Percentiles rank a stretch among this genome's conserved stretches.
These are phyloP conservation scores for Sclerotinia trifoliorum DNA, from an alignment of 2,329 filamentous ascomycete species.

Conservation along the genomic window DNA sequence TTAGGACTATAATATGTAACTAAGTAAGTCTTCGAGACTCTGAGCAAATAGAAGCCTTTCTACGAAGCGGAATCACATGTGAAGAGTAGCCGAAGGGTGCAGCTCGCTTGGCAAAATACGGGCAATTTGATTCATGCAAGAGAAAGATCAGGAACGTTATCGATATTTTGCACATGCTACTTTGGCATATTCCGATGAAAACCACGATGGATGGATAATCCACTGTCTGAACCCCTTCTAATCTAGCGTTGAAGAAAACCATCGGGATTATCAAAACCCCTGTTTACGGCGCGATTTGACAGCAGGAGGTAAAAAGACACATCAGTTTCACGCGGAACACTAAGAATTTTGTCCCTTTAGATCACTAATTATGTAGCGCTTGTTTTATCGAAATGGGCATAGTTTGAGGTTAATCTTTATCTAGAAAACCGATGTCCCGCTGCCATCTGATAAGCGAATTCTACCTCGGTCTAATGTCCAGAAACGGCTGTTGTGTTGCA, in stretches of 20 bases:
- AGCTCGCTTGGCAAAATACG: conserved; percentile 4
- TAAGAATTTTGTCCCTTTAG: no score
- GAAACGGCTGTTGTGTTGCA: background rate
- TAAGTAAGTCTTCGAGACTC: background rate
- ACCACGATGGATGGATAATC: background rate
- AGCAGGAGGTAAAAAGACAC: no score
- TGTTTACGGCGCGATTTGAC: background rate
- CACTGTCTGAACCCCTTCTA: background rate
- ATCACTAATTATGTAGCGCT: no score
- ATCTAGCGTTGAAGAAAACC: background rate
- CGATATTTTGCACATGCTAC: conserved; percentile 1
- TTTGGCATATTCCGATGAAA: background rate
- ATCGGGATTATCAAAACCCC: background rate
- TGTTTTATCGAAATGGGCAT: no score
- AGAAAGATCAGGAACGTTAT: conserved; percentile 2
- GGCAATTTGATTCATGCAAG: background rate
- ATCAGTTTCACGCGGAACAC: no score
- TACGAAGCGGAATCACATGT: background rate
- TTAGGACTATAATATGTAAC: background rate
- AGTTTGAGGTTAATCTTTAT: no score
- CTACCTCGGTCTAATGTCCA: background rate
- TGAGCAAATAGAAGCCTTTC: background rate
- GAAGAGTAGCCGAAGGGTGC: background rate
- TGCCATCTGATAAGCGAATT: background rate
- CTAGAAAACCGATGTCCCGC: no score